These are phyloP conservation scores for Quercus cerris DNA, from an alignment of 306 rosid species.

Conservation along the genomic window DNA sequence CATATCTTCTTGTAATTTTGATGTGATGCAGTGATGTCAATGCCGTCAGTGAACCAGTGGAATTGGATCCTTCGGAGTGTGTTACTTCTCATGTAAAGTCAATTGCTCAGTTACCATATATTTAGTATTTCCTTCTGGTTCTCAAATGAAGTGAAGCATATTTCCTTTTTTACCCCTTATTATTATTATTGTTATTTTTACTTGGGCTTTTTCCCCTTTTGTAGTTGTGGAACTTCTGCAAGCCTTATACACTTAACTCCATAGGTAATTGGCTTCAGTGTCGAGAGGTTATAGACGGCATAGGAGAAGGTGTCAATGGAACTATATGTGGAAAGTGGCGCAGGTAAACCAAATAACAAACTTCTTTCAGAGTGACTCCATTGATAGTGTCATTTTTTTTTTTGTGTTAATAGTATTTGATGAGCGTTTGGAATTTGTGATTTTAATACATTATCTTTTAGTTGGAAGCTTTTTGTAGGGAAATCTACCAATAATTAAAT, in stretches of 20 bases:
- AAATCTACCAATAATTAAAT: neutral
- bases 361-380: neutral
- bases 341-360: constrained; percentile 45
- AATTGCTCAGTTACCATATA: constrained; percentile 4
- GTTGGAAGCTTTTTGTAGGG: neutral
- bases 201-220: constrained; percentile 9
- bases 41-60: constrained; percentile 45
- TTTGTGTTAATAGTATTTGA: neutral
- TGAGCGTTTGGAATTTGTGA: neutral
- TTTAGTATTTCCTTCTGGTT: constrained; percentile 23
- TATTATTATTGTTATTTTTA: neutral
- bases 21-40: constrained; percentile 51
- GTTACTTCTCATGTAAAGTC: constrained; percentile 44
- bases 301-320: constrained; percentile 35
- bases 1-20: constrained; percentile 21
- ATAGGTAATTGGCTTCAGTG: constrained; percentile 94
- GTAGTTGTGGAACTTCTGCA: constrained; percentile 49
- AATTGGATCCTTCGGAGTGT: constrained; percentile 45
- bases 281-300: constrained; percentile 45
- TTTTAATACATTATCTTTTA: neutral
- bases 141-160: constrained; percentile 23
- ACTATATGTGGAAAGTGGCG: constrained; percentile 90
- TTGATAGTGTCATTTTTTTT: neutral
- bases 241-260: constrained; percentile 37
- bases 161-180: neutral